These are phyloP conservation scores for Ogataea wickerhamii DNA, from an alignment of 805 yeast species.

Conservation along the genomic window DNA sequence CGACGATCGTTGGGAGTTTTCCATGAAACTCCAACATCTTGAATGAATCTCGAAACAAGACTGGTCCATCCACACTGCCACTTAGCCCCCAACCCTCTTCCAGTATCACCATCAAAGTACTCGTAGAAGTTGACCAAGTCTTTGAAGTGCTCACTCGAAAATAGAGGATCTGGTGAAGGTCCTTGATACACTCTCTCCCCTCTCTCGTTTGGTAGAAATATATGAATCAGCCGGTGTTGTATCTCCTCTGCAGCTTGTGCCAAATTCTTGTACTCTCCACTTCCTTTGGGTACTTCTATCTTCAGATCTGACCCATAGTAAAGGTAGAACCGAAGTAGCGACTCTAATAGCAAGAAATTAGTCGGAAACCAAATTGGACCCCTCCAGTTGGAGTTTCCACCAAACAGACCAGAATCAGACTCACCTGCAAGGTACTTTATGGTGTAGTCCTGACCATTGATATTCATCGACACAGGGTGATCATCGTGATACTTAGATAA, in stretches of 20 bases:
- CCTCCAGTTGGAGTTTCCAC: conserved; percentile 96
- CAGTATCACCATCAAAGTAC: conserved; percentile 91
- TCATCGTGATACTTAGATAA: conserved; percentile 81
- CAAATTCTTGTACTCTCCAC: conserved; percentile 69
- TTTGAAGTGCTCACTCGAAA: conserved; percentile 66
- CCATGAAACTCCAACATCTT: conserved; percentile 77
- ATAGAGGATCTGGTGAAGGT: conserved; percentile 44
- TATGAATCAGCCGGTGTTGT: conserved; percentile 77
- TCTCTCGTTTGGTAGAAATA: conserved; percentile 65
- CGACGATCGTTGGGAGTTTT: conserved; percentile 41
- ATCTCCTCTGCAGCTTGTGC: conserved; percentile 90
- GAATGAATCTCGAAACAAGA: conserved; percentile 85
- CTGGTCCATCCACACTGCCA: conserved; percentile 98
- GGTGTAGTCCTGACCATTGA: conserved; percentile 65
- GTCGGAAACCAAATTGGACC: conserved; percentile 98
- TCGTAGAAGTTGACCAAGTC: conserved; percentile 80
- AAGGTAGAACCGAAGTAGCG: conserved; percentile 79
- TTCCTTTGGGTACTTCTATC: conserved; percentile 84
- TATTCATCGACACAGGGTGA: conserved; percentile 81
- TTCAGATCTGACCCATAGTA: conserved; percentile 84
- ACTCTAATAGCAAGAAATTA: conserved; percentile 79
- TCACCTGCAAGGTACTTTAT: conserved; percentile 84
- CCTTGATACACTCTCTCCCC: conserved; percentile 75
- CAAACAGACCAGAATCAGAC: conserved; percentile 89
- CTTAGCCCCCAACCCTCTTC: conserved; percentile 88